A percentile compares a stretch with the other conserved stretches of the same genome.
Evolutionary conservation across 441 rosid species (phyloP).

Genomic region (Capsella rubella): DNA sequence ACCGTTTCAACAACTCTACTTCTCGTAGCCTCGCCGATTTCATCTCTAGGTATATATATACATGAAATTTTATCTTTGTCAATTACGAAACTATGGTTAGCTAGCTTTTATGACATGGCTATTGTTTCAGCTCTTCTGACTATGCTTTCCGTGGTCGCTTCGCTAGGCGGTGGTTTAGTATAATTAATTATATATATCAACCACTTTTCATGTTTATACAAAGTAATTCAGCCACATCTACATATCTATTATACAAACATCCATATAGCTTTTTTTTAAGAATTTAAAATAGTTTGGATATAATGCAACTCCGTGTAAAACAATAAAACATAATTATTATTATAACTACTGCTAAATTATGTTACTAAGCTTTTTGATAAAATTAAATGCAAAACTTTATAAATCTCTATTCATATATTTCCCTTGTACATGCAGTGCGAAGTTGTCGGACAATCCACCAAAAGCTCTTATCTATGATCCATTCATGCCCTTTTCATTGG

Average conservation of each 20-base stretch:
- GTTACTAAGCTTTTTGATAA: neutral
- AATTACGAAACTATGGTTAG: neutral
- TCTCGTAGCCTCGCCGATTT: constrained; percentile 40
- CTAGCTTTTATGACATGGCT: neutral
- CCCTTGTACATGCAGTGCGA: constrained; percentile 30
- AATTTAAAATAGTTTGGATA: neutral
- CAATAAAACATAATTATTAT: neutral
- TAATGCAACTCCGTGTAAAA: neutral
- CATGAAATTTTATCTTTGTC: neutral
- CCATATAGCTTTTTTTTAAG: neutral
- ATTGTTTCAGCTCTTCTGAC: too few relatives aligned
- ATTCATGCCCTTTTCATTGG: constrained; percentile 48
- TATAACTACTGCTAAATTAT: neutral
- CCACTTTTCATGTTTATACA: neutral
- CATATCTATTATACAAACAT: neutral
- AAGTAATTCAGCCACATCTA: neutral
- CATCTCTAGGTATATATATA: constrained; percentile 33
- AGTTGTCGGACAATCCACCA: constrained; percentile 40
- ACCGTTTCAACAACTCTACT: constrained; percentile 31
- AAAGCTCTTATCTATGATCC: constrained; percentile 55
- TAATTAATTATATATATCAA: neutral
- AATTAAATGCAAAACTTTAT: neutral
- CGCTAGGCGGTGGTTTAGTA: too few relatives aligned
- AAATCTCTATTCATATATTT: neutral
- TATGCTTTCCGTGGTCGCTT: too few relatives aligned